These are phyloP conservation scores for Salvia miltiorrhiza DNA, from an alignment of 257 asterid genomes.

Conservation along the genomic window DNA sequence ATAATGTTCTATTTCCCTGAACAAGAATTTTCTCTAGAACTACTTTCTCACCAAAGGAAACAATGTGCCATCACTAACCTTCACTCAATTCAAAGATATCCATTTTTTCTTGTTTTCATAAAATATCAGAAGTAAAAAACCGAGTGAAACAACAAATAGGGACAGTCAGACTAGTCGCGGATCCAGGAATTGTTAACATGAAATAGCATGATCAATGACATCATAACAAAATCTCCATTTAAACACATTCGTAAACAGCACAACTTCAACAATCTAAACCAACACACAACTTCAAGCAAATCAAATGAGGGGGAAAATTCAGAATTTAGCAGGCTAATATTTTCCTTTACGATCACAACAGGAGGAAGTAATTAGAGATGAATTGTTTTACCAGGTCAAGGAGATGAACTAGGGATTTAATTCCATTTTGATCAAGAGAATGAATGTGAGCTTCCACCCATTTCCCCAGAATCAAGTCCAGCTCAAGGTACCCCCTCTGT, in stretches of 20 bases:
- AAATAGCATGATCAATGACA: neutral
- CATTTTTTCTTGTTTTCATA: neutral
- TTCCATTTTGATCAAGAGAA: slow-evolving; percentile 68
- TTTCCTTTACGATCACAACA: neutral
- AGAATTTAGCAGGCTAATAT: neutral
- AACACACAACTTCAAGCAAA: too few species aligned
- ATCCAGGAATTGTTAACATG: too few species aligned
- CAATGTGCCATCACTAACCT: neutral
- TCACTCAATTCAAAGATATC: neutral
- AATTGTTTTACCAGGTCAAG: slow-evolving; percentile 62
- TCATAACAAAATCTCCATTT: neutral
- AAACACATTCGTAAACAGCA: neutral
- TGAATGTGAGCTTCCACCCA: slow-evolving; percentile 88
- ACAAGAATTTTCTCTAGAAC: neutral
- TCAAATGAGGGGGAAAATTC: neutral
- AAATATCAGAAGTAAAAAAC: neutral
- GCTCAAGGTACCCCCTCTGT: slow-evolving; percentile 89
- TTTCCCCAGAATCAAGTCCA: slow-evolving; percentile 80
- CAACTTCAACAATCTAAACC: neutral
- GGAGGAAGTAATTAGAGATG: neutral
- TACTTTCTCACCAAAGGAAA: neutral
- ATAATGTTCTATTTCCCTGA: neutral
- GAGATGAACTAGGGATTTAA: slow-evolving; percentile 63
- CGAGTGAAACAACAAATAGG: neutral
- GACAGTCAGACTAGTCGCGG: neutral